phyloP scores from a whole-genome alignment of 768 basidiomycete genomes.

The Lentinula edodes region DNA sequence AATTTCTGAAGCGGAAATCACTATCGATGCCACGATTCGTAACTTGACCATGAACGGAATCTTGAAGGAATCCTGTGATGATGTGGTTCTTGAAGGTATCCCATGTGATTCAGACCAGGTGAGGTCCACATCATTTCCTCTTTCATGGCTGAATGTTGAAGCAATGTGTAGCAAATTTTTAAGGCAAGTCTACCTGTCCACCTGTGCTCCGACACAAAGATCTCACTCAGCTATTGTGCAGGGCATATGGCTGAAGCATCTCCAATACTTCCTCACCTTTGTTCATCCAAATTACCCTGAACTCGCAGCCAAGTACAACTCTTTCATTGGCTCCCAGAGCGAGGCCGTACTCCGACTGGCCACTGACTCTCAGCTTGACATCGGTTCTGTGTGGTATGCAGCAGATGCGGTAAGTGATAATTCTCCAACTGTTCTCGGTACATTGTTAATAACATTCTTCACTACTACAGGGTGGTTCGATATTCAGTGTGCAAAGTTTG shows the following conservation, averaged over 20 bases:
- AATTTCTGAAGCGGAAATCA: slow-evolving; percentile 44
- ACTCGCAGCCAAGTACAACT: slow-evolving; percentile 35
- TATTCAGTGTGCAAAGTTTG: slow-evolving; percentile 38
- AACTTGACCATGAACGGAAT: slow-evolving; percentile 34
- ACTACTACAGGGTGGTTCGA: slow-evolving; percentile 28
- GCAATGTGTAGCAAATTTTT: slow-evolving; percentile 33
- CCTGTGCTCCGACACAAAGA: background rate
- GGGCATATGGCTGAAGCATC: slow-evolving; percentile 49
- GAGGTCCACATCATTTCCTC: background rate
- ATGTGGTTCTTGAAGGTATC: slow-evolving; percentile 29
- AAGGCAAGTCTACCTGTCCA: slow-evolving; percentile 20
- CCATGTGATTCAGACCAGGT: slow-evolving; percentile 43
- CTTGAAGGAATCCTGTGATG: slow-evolving; percentile 49
- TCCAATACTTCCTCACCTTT: slow-evolving; percentile 42
- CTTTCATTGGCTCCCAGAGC: slow-evolving; percentile 36
- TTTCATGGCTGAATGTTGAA: background rate
- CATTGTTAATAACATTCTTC: background rate
- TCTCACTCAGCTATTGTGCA: slow-evolving; percentile 10
- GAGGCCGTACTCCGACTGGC: slow-evolving; percentile 39
- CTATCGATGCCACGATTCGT: slow-evolving; percentile 43
- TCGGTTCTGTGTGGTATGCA: slow-evolving; percentile 41
- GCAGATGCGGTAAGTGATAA: slow-evolving; percentile 22
- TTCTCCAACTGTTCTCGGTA: background rate
- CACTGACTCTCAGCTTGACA: slow-evolving; percentile 29
- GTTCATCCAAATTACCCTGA: slow-evolving; percentile 20